Conservation (phyloP, 2,329 filamentous ascomycete genomes). For the Ceratocystis harringtonii region DNA sequence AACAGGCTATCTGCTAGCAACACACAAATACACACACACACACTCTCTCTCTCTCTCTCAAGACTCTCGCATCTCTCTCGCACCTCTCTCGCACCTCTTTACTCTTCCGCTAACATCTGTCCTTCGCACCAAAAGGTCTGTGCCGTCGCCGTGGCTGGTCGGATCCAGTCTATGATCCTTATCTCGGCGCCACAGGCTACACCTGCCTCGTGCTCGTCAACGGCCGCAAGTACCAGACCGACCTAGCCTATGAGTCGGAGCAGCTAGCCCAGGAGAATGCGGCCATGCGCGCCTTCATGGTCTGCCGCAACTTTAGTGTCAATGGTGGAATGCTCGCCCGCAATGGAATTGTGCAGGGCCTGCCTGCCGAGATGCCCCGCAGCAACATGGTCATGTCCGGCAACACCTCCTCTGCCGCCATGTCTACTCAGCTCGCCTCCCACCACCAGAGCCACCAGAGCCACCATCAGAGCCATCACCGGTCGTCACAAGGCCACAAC, state of each 20-base stretch:
- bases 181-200: constrained; percentile 58
- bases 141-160: constrained; percentile 90
- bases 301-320: constrained; percentile 92
- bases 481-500: background rate
- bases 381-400: constrained; percentile 30
- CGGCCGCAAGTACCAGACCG: constrained; percentile 90
- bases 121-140: constrained; percentile 48
- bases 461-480: constrained; percentile 34
- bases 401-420: constrained; percentile 27
- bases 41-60: background rate
- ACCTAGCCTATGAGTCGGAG: constrained; percentile 69
- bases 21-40: background rate
- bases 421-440: constrained; percentile 18
- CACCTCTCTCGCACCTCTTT: background rate
- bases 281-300: constrained; percentile 91
- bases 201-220: constrained; percentile 89
- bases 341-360: constrained; percentile 52
- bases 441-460: constrained; percentile 29
- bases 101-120: background rate
- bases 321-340: constrained; percentile 80
- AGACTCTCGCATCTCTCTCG: background rate
- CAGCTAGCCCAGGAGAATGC: constrained; percentile 79
- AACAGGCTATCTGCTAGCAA: too few species aligned
- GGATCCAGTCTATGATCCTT: constrained; percentile 77
- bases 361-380: constrained; percentile 39